Evolutionary conservation across 108 stramenopile genomes (phyloP), one percentile per base, ranked within the genome.

Genomic region (Parietichytrium sp.): DNA sequence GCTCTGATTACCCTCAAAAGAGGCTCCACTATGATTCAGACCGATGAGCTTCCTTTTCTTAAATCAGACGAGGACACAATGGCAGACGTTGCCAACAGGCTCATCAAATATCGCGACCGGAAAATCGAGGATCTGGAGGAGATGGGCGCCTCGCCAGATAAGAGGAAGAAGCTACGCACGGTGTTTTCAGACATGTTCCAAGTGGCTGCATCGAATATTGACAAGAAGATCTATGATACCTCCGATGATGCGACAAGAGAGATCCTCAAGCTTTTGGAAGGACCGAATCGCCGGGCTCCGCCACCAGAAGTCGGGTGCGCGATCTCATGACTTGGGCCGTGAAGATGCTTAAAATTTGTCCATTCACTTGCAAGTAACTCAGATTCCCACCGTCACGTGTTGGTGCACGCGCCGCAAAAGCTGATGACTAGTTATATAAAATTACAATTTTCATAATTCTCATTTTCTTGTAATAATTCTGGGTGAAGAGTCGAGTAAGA

Each of bases 21-120:
- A 0, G 61, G 61, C 0, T 72, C 61, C 61, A 72, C 61, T 23
- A 72, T 72, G 23, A 72, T 72, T 42, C 36, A 72, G 61, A 72
- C 61, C 29, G 61, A 72, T 10, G 61, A 72, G 23, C 1, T 72
- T 7, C 61, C 61, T 25, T 72, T 72, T 45, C 61, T 72, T 42
- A 72, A 72, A 42, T 33, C 36, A 1, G 61, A 72, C 0, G 8
- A 36, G 42, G 61, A 72, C 42, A 72, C 61, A 0, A 72, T 72
- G 61, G 16, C 38, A 0, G 61, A 72, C 61, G 61, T 72, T 25
- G 61, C 61, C 0, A 15, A 45, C n/a, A 33, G 61, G 8, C 61
- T 72, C 42, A 25, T 72, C 20, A n/a, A 2, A 6, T 42, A 72
- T 25, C 61, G 61, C 20, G 61, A 72, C 61, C 38, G n/a, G 38